Evolutionary conservation across 75 land plant species (phyloP).

Genomic region (Sequoiadendron giganteum): DNA sequence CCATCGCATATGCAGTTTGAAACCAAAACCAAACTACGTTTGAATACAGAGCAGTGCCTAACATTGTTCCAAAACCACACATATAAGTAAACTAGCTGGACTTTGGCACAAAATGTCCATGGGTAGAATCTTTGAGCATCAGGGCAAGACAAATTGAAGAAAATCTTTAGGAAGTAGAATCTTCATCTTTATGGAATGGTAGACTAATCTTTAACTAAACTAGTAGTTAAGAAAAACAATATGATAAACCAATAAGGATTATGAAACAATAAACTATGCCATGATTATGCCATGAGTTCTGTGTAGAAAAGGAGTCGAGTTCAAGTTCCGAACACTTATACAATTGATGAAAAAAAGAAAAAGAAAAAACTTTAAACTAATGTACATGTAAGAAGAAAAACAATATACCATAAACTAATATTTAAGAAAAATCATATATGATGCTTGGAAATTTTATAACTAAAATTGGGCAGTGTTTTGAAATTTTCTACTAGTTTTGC

Average conservation of each 20-base stretch:
- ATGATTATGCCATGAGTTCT: no score
- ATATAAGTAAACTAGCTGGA: neutral
- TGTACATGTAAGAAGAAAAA: neutral
- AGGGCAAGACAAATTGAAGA: neutral
- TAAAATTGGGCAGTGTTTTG: neutral
- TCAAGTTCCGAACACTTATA: no score
- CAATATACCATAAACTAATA: slow-evolving; percentile 30
- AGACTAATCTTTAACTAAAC: neutral
- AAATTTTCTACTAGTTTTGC: neutral
- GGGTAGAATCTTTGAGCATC: neutral
- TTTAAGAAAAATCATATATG: neutral
- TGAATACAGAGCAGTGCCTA: neutral
- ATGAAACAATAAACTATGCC: no score
- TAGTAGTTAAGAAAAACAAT: neutral
- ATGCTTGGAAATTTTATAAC: neutral
- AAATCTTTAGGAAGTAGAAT: neutral
- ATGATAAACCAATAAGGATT: slow-evolving; percentile 11
- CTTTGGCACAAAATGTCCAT: neutral
- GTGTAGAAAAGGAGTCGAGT: no score
- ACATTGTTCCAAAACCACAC: neutral
- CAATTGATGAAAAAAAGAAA: no score
- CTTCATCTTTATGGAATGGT: neutral
- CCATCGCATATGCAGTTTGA: neutral
- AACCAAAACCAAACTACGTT: neutral
- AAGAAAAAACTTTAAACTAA: no score